A percentile compares a stretch with the other conserved stretches of the same genome.
Conservation (phyloP, 2,329 filamentous ascomycete species). For the Alternaria conjuncta region DNA sequence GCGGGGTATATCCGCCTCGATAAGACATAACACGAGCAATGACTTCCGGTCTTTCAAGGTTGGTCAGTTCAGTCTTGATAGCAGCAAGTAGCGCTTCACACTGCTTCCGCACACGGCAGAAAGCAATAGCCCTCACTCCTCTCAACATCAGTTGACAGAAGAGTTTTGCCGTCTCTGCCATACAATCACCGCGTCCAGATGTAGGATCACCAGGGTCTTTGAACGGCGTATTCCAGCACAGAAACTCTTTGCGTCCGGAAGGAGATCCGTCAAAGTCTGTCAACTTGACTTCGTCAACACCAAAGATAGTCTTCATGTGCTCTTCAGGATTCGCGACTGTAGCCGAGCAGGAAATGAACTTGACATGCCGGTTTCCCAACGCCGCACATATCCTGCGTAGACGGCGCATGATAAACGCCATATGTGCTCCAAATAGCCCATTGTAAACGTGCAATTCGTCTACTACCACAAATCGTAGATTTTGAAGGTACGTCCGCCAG, state of each 20-base stretch:
- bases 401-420: slow-evolving; percentile 92
- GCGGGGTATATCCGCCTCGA: slow-evolving; percentile 89
- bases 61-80: slow-evolving; percentile 77
- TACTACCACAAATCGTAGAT: slow-evolving; percentile 86
- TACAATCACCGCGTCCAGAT: slow-evolving; percentile 82
- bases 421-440: slow-evolving; percentile 89
- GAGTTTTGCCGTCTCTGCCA: slow-evolving; percentile 84
- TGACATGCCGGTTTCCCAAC: slow-evolving; percentile 82
- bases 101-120: slow-evolving; percentile 85
- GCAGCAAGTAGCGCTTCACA: slow-evolving; percentile 85
- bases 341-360: slow-evolving; percentile 94
- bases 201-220: slow-evolving; percentile 87
- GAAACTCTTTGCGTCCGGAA: slow-evolving; percentile 88
- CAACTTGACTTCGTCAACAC: slow-evolving; percentile 78
- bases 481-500: slow-evolving; percentile 88
- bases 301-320: slow-evolving; percentile 95
- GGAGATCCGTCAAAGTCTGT: slow-evolving; percentile 94
- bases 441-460: slow-evolving; percentile 95
- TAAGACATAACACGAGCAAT: slow-evolving; percentile 90
- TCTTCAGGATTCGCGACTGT: slow-evolving; percentile 91
- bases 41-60: slow-evolving; percentile 76
- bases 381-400: slow-evolving; percentile 87
- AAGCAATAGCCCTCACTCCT: slow-evolving; percentile 90
- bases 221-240: slow-evolving; percentile 97
- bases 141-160: slow-evolving; percentile 90